Percentiles rank a stretch among this genome's conserved stretches.
These are phyloP conservation scores for Claviceps fusiformis DNA, from an alignment of 2,329 filamentous ascomycete species.

Conservation along the genomic window DNA sequence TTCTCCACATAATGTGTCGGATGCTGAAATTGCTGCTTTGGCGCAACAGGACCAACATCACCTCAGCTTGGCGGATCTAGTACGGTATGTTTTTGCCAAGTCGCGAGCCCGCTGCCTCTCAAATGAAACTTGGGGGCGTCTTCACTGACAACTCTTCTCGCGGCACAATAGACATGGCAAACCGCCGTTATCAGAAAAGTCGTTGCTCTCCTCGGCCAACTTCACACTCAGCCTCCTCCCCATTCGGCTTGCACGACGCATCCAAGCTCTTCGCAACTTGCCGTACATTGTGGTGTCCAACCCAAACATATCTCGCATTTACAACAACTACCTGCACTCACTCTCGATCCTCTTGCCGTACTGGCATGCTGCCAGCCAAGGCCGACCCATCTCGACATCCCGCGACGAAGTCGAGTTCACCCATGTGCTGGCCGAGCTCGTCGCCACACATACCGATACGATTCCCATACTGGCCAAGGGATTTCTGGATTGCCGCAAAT, in stretches of 20 bases:
- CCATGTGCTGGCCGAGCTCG: constrained; percentile 85
- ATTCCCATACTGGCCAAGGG: constrained; percentile 85
- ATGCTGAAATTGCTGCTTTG: constrained; percentile 66
- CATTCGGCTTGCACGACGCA: constrained; percentile 82
- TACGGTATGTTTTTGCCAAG: constrained; percentile 47
- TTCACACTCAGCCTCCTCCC: constrained; percentile 90
- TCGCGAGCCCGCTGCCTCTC: not conserved
- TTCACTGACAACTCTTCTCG: not conserved
- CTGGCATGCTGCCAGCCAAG: constrained; percentile 33
- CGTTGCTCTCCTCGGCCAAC: constrained; percentile 81
- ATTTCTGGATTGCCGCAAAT: constrained; percentile 85
- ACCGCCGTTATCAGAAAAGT: constrained; percentile 67
- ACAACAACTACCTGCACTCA: constrained; percentile 91
- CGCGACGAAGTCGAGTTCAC: constrained; percentile 88
- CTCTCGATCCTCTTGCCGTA: constrained; percentile 83
- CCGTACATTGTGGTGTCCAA: constrained; percentile 99
- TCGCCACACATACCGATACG: constrained; percentile 86
- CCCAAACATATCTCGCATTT: constrained; percentile 84
- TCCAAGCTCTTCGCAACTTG: constrained; percentile 82
- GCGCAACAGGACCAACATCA: constrained; percentile 67
- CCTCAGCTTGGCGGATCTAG: constrained; percentile 74
- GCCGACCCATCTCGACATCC: constrained; percentile 38
- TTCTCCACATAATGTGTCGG: constrained; percentile 30
- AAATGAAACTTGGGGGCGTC: not conserved
- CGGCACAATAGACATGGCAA: constrained; percentile 50